Conservation (phyloP, 352 stramenopile genomes). For the Pythium sukuiense region DNA sequence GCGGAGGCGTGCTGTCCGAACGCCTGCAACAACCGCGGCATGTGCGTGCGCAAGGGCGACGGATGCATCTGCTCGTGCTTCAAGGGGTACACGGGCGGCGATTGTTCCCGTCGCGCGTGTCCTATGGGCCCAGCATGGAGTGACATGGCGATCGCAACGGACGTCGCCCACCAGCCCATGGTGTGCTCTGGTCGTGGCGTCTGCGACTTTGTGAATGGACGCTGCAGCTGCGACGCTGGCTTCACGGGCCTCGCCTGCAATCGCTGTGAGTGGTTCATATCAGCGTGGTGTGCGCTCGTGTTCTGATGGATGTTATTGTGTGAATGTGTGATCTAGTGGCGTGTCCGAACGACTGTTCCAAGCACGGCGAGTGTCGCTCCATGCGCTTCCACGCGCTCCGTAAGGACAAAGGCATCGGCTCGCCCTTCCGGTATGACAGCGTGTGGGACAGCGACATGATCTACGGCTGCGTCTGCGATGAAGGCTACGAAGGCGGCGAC, state of each 20-base stretch:
- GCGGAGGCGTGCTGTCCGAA: constrained; percentile 57
- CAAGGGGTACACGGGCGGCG: constrained; percentile 81
- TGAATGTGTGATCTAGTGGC: constrained; percentile 48
- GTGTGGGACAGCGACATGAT: constrained; percentile 89
- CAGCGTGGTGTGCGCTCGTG: background rate
- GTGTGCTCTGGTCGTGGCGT: constrained; percentile 68
- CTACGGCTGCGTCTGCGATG: constrained; percentile 88
- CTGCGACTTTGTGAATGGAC: constrained; percentile 61
- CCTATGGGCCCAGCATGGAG: constrained; percentile 58
- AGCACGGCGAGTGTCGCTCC: constrained; percentile 69
- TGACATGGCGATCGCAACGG: constrained; percentile 50
- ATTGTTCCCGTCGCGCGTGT: constrained; percentile 87
- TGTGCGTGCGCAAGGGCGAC: constrained; percentile 61
- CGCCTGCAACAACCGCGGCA: constrained; percentile 54
- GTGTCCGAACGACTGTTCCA: constrained; percentile 63
- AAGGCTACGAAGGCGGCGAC: constrained; percentile 80
- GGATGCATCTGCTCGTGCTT: constrained; percentile 84
- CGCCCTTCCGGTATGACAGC: constrained; percentile 43
- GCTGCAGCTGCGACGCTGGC: constrained; percentile 71
- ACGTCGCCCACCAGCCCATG: constrained; percentile 49
- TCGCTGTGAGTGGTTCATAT: constrained; percentile 40
- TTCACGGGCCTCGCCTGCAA: constrained; percentile 84
- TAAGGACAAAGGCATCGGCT: constrained; percentile 60
- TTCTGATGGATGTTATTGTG: background rate
- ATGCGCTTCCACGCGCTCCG: constrained; percentile 60